Conservation (phyloP, 345 rosid genomes). For the Cardiospermum halicacabum region DNA sequence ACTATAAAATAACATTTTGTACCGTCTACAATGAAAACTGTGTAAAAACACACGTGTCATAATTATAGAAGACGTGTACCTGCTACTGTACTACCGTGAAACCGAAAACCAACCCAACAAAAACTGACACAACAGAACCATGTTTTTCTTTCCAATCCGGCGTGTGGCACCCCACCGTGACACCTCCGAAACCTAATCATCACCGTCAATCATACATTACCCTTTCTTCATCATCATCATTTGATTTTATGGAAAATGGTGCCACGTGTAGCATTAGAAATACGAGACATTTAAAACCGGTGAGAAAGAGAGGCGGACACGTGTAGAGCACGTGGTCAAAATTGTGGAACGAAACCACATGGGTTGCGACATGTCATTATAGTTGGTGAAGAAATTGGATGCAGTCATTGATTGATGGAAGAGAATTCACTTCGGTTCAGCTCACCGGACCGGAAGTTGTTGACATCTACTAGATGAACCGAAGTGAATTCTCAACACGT, state of each 20-base stretch:
- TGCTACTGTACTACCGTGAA: neutral
- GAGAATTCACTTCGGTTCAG: too few relatives aligned
- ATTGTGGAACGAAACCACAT: neutral
- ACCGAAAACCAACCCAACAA: neutral
- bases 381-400: too few relatives aligned
- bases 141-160: conserved; percentile 3
- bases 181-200: neutral
- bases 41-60: conserved; percentile 17
- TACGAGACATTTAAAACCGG: neutral
- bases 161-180: neutral
- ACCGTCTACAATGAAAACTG: neutral
- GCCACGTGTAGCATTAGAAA: too few relatives aligned
- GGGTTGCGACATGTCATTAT: conserved; percentile 1
- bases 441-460: too few relatives aligned
- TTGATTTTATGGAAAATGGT: too few relatives aligned
- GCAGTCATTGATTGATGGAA: too few relatives aligned
- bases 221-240: too few relatives aligned
- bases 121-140: too few relatives aligned
- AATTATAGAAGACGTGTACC: neutral
- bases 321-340: neutral
- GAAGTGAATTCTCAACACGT: too few relatives aligned
- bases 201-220: too few relatives aligned
- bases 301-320: neutral
- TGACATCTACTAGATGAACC: too few relatives aligned
- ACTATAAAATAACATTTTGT: too few relatives aligned